Conservation (phyloP, 768 basidiomycete genomes). For the Imleria badia region DNA sequence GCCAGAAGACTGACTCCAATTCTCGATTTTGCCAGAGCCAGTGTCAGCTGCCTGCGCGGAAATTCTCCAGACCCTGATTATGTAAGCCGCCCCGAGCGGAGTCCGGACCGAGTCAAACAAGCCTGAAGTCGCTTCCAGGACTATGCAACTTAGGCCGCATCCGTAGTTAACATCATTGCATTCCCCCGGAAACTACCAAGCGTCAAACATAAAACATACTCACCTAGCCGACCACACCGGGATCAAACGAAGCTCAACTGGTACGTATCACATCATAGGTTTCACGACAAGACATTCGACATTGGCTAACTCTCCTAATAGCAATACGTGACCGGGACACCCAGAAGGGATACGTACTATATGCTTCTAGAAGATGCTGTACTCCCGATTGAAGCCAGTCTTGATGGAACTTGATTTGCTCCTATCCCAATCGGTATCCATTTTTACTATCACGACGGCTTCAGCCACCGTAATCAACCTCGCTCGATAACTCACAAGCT, state of each 20-base stretch:
- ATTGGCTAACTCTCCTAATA: background rate
- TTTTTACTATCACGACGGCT: background rate
- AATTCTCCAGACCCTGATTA: slow-evolving; percentile 8
- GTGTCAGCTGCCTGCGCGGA: slow-evolving; percentile 9
- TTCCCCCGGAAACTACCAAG: background rate
- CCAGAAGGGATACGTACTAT: background rate
- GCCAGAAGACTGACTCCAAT: slow-evolving; percentile 8
- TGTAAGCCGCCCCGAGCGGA: slow-evolving; percentile 7
- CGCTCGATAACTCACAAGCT: no score
- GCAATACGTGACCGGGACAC: background rate
- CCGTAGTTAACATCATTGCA: no score
- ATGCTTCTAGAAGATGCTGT: slow-evolving; percentile 11
- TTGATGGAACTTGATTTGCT: slow-evolving; percentile 11
- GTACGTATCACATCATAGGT: background rate
- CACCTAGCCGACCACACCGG: slow-evolving; percentile 1
- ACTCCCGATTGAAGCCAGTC: slow-evolving; percentile 7
- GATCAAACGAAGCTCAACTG: background rate
- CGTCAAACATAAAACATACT: background rate
- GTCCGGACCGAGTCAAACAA: background rate
- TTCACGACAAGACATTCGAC: background rate
- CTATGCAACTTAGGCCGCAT: no score
- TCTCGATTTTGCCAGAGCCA: slow-evolving; percentile 19
- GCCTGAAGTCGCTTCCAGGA: no score
- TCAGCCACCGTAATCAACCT: background rate
- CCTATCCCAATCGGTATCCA: background rate